Evolutionary conservation across 805 yeast species (phyloP), one percentile per base, ranked within the genome.

Genomic region (Myxozyma lipomycoides): DNA sequence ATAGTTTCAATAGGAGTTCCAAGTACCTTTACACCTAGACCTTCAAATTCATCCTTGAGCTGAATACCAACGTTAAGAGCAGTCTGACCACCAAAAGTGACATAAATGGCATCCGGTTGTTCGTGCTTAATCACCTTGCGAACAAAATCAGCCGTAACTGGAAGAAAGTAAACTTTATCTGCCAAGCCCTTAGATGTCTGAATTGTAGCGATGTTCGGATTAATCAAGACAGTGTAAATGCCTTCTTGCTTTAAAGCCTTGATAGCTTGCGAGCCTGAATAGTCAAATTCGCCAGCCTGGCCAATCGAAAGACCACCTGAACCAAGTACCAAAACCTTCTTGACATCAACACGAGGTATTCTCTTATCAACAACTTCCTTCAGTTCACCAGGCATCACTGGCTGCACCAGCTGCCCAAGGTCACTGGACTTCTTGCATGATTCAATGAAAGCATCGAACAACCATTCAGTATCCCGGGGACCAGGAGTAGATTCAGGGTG

Each of bases 401-500:
- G 86, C 46, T 88, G 79, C 70, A 82, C 83, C 66, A 79, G 75
- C 35, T 70, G 64, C 32, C 82, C 79, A 24, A 66, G 50, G n/a
- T 61, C 55, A 44, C 67, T 66, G 59, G 73, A 74, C 39, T 86
- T 72, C 46, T 77, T 68, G 45, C 93, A 95, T 44, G 96, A 70
- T 60, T 86, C 71, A 65, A 93, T 84, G 72, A 93, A 93, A 28
- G 86, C 89, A 66, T 93, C 98, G 64, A 93, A 93, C 69, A 93
- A 76, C 71, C 90, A 93, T 73, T 93, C 98, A 46, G 98, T 93
- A 70, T 93, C 99, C 69, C 96, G 82, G 69, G 99, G 99, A 69
- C 99, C 99, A 43, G 98, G 98, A 44, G 96, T 88, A 22, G 97
- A 87, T 76, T 93, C 99, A 23, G 99, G 99, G 70, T 93, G 99